Conservation (phyloP, 2,329 filamentous ascomycete genomes). For the Mycosphaerelloides madeirae region DNA sequence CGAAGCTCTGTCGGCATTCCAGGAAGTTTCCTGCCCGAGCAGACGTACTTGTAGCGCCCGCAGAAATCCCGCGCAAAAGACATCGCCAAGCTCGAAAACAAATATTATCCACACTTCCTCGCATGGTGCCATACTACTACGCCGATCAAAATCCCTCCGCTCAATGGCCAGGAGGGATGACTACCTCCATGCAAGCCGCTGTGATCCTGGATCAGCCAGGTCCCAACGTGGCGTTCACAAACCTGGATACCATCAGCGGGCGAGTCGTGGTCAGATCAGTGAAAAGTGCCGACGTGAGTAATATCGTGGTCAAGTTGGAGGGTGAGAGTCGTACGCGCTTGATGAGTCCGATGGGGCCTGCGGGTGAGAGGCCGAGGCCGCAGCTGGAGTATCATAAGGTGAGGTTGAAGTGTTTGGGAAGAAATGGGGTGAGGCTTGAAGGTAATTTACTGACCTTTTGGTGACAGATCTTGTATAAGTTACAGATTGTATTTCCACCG, state of each 20-base stretch:
- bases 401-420: too few species aligned
- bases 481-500: conserved; percentile 52
- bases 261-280: conserved; percentile 42
- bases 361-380: conserved; percentile 41
- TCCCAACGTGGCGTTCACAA: conserved; percentile 49
- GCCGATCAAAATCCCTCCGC: background rate
- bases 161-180: background rate
- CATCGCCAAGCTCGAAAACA: too few species aligned
- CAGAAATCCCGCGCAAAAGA: too few species aligned
- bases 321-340: conserved; percentile 70
- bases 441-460: conserved; percentile 37
- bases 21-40: too few species aligned
- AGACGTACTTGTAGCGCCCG: too few species aligned
- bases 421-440: conserved; percentile 30
- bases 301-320: conserved; percentile 75
- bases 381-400: conserved; percentile 49
- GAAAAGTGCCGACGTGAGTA: conserved; percentile 43
- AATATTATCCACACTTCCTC: background rate
- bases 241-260: conserved; percentile 69
- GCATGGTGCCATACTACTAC: background rate
- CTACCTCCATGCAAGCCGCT: conserved; percentile 13
- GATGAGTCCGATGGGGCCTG: conserved; percentile 43
- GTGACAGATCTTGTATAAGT: conserved; percentile 61
- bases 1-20: too few species aligned
- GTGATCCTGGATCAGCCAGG: conserved; percentile 32